phyloP scores from a whole-genome alignment of 1,284 basidiomycete genomes.

The Ceratobasidium sp. region DNA sequence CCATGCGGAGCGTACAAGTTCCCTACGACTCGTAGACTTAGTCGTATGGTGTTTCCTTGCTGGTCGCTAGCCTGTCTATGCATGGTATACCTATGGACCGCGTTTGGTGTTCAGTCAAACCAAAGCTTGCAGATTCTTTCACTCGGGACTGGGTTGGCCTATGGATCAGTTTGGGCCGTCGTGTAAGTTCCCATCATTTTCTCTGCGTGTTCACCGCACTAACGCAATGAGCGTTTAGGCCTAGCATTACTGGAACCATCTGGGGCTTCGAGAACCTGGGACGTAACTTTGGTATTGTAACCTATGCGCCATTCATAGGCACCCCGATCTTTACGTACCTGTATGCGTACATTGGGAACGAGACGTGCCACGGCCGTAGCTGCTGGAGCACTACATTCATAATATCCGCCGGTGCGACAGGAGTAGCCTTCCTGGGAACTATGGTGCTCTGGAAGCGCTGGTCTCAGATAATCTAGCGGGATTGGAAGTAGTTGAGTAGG shows the following conservation, averaged over 20 bases:
- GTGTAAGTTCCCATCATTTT: slow-evolving; percentile 61
- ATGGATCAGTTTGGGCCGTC: slow-evolving; percentile 74
- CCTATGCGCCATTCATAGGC: slow-evolving; percentile 76
- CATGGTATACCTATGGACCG: slow-evolving; percentile 65
- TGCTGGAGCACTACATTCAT: slow-evolving; percentile 77
- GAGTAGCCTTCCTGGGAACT: slow-evolving; percentile 57
- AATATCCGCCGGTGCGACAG: slow-evolving; percentile 59
- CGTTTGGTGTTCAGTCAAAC: slow-evolving; percentile 60
- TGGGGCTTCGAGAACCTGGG: slow-evolving; percentile 76
- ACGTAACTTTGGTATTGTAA: slow-evolving; percentile 77
- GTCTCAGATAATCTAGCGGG: slow-evolving; percentile 63
- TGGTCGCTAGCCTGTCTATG: slow-evolving; percentile 62
- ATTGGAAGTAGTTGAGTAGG: neutral
- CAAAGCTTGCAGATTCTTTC: slow-evolving; percentile 70
- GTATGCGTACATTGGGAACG: slow-evolving; percentile 66
- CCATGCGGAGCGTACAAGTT: slow-evolving; percentile 56
- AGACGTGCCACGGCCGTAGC: slow-evolving; percentile 64
- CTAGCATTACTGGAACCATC: slow-evolving; percentile 71
- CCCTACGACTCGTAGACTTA: slow-evolving; percentile 64
- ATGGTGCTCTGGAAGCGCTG: slow-evolving; percentile 69
- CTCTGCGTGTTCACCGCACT: slow-evolving; percentile 13
- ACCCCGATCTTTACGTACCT: slow-evolving; percentile 78
- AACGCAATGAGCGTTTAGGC: slow-evolving; percentile 56
- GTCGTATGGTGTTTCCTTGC: slow-evolving; percentile 68
- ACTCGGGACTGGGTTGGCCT: slow-evolving; percentile 69